Base-by-base conservation (phyloP, 441 rosid genomes). In the Euphorbia schlechtendalii region DNA sequence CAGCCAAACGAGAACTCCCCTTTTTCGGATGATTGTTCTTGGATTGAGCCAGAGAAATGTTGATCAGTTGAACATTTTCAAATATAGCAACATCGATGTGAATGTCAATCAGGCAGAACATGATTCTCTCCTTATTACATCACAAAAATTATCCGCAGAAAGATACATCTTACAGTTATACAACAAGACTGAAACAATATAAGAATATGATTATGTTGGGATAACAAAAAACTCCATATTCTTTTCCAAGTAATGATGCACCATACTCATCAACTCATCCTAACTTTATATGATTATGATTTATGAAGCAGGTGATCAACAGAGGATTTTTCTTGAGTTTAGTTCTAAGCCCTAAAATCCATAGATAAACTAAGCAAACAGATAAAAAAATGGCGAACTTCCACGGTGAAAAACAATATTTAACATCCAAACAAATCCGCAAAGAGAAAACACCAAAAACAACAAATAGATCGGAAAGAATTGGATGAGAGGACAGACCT, bases 401-500 rank as follows among this genome's bases (percentile, higher is more conserved):
- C 54, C 52, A 4, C 20, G 40, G 60, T 1, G 36, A 9, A 14
- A 27, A 20, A 53, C 56, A 58, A 41, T 40, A 20, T 40, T 40
- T 3, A 38, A 15, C 15, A 38, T n/a, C 55, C 41, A 30, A 10
- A 36, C 4, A 25, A 1, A 18, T 24, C 54, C 40, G 15, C n/a
- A n/a, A 1, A 53, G 11, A 18, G 10, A 14, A 12, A 59, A 51
- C 27, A 11, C 54, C 6, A 38, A 55, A 40, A 21, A 25, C 15
- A 21, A 52, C 5, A 54, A 68, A 43, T 28, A 13, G 56, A 56
- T 43, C 13, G 18, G 53, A 45, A 46, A 55, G 52, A 27, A 63
- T 3, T n/a, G n/a, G n/a, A n/a, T n/a, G n/a, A n/a, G 6, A 63
- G 49, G 25, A 62, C n/a, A n/a, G n/a, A 91, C 99, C 99, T 91